Percentiles rank a stretch among this genome's conserved stretches.
These are phyloP conservation scores for Fragilaria crotonensis DNA, from an alignment of 108 stramenopile genomes.

Conservation along the genomic window DNA sequence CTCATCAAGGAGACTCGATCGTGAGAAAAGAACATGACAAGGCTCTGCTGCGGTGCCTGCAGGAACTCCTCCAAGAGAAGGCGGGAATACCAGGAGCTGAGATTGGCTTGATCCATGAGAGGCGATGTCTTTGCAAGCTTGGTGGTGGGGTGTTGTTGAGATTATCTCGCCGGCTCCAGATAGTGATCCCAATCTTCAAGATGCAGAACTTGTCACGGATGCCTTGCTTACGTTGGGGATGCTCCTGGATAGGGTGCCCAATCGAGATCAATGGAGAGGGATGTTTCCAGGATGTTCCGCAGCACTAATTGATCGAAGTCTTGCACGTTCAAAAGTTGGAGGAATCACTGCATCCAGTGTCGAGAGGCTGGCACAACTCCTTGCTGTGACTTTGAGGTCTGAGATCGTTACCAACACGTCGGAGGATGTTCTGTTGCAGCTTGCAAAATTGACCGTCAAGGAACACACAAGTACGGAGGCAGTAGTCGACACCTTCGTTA, in stretches of 20 bases:
- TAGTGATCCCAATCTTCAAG: background rate
- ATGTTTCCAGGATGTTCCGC: constrained; percentile 38
- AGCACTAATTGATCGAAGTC: background rate
- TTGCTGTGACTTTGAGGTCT: constrained; percentile 13
- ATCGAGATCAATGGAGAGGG: constrained; percentile 19
- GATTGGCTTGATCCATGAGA: background rate
- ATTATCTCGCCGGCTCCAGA: background rate
- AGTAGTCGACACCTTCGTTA: constrained; percentile 9
- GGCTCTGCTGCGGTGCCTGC: background rate
- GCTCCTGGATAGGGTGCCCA: constrained; percentile 21
- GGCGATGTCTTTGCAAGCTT: background rate
- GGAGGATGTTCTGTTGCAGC: background rate
- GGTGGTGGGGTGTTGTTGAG: background rate
- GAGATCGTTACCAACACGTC: background rate
- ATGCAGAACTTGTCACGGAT: constrained; percentile 16
- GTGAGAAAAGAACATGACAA: background rate
- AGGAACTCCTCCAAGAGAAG: background rate
- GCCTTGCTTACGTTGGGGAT: constrained; percentile 20
- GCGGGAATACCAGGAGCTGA: background rate
- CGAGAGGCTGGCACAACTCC: constrained; percentile 13
- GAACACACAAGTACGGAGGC: background rate
- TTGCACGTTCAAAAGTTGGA: background rate
- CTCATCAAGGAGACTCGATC: background rate
- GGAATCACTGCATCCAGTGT: constrained; percentile 16
- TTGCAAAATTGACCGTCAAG: background rate